phyloP scores from a whole-genome alignment of 2,329 filamentous ascomycete species.

The Aspergillus sp. region DNA sequence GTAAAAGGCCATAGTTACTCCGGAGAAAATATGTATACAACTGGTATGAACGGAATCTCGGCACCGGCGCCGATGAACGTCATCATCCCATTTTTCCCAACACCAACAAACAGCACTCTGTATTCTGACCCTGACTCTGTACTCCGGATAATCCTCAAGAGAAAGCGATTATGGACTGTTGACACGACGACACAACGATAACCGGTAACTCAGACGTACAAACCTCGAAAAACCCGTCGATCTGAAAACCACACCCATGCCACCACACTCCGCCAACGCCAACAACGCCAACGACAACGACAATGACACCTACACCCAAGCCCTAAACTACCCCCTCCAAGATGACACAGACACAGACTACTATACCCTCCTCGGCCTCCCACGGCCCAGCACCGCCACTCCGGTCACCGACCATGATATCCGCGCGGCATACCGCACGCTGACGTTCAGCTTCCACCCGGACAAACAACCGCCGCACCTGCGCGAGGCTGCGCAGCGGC shows the following conservation, averaged over 20 bases:
- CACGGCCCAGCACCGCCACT: constrained; percentile 27
- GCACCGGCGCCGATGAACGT: too few relatives aligned
- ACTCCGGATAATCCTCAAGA: too few relatives aligned
- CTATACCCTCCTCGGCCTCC: constrained; percentile 34
- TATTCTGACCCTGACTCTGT: too few relatives aligned
- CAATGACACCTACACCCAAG: constrained; percentile 19
- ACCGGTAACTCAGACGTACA: too few relatives aligned
- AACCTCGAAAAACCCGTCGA: too few relatives aligned
- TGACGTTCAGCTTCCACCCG: constrained; percentile 39
- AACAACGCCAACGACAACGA: not conserved
- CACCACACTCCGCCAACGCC: not conserved
- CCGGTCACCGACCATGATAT: constrained; percentile 29
- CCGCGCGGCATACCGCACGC: constrained; percentile 36
- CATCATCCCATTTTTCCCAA: too few relatives aligned
- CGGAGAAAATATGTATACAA: too few relatives aligned
- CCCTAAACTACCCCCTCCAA: constrained; percentile 21
- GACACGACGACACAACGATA: too few relatives aligned
- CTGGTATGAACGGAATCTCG: too few relatives aligned
- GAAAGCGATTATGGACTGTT: too few relatives aligned
- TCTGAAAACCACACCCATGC: not conserved
- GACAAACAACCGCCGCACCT: constrained; percentile 37
- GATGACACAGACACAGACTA: constrained; percentile 25
- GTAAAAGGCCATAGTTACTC: too few relatives aligned
- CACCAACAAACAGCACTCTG: too few relatives aligned
- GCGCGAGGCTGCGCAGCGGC: constrained; percentile 27